Evolutionary conservation across 768 basidiomycete genomes (phyloP).

Genomic region (Rickenella mellea): DNA sequence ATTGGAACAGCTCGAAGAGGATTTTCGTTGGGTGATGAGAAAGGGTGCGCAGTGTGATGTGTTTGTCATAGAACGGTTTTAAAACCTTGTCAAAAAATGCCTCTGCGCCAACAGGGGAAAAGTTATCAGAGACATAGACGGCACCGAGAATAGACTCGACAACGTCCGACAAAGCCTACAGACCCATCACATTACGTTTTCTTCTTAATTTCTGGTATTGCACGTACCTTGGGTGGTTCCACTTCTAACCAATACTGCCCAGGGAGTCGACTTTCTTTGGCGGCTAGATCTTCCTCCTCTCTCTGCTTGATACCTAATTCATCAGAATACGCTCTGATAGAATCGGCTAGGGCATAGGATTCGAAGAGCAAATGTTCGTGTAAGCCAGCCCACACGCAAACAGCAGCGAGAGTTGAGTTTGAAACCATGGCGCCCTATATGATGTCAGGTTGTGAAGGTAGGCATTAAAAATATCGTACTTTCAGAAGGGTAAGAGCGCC

Average conservation of each 20-base stretch:
- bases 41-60: constrained; percentile 63
- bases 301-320: constrained; percentile 35
- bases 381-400: constrained; percentile 64
- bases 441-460: not conserved
- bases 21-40: constrained; percentile 71
- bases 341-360: constrained; percentile 38
- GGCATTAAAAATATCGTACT: constrained; percentile 24
- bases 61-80: constrained; percentile 70
- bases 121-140: constrained; percentile 67
- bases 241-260: constrained; percentile 75
- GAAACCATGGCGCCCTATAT: constrained; percentile 77
- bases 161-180: constrained; percentile 66
- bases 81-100: constrained; percentile 58
- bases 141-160: constrained; percentile 77
- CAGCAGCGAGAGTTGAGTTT: constrained; percentile 64
- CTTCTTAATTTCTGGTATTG: not conserved
- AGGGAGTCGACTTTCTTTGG: constrained; percentile 37
- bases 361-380: constrained; percentile 52
- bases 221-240: constrained; percentile 65
- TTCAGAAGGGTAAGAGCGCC: constrained; percentile 76
- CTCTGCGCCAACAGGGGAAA: constrained; percentile 50
- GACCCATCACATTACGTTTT: constrained; percentile 2
- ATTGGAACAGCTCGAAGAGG: constrained; percentile 64
- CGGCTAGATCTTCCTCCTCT: constrained; percentile 37
- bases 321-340: constrained; percentile 44